Evolutionary conservation across 2,329 filamentous ascomycete species (phyloP).

Genomic region (Teratosphaeria destructans): DNA sequence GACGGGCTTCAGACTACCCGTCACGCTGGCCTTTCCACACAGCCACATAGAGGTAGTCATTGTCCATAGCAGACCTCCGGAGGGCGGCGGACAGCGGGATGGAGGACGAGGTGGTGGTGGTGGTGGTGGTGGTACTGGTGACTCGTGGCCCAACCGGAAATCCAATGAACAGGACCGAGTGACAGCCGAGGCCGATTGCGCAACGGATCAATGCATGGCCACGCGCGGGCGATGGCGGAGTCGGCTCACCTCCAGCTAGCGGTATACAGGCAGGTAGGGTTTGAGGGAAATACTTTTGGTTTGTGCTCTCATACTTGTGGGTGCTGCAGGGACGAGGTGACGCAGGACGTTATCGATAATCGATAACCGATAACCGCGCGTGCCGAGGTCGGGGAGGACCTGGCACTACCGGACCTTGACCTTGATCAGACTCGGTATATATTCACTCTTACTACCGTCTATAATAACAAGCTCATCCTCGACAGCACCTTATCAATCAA

Average conservation of each 20-base stretch:
- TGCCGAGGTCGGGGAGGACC: neutral
- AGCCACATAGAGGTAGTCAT: conserved; percentile 27
- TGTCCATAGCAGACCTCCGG: conserved; percentile 16
- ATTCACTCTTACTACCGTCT: no score
- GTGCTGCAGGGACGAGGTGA: neutral
- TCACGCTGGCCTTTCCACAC: conserved; percentile 26
- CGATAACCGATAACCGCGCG: neutral
- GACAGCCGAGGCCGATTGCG: neutral
- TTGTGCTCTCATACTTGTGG: neutral
- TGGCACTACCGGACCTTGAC: neutral
- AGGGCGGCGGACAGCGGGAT: neutral
- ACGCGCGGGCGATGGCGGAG: neutral
- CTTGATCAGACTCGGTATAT: neutral
- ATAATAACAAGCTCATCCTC: no score
- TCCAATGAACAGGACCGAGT: neutral
- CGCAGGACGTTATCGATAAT: neutral
- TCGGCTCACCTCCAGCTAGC: neutral
- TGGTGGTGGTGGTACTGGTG: neutral
- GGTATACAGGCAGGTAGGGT: neutral
- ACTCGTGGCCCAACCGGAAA: neutral
- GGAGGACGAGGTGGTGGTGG: neutral
- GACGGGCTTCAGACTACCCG: conserved; percentile 15
- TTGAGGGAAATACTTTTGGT: neutral
- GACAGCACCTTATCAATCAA: neutral
- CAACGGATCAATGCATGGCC: neutral